phyloP scores from a whole-genome alignment of 495 filamentous ascomycete species.

The Talaromyces thailandensis region DNA sequence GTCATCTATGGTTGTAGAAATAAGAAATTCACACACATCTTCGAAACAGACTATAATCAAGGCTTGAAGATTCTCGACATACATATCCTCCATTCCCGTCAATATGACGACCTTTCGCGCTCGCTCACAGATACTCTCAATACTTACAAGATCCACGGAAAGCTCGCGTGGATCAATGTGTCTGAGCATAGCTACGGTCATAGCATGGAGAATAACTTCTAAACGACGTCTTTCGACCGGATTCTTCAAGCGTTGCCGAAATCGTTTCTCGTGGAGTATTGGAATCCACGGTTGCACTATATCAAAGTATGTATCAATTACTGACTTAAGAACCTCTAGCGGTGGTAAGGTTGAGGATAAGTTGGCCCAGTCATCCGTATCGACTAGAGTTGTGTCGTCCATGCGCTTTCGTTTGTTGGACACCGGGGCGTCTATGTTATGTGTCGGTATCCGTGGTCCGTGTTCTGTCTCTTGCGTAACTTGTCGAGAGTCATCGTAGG shows the following conservation, averaged over 20 bases:
- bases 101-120: slow-evolving; percentile 16
- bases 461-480: background rate
- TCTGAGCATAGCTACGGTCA: background rate
- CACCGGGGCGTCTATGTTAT: background rate
- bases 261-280: slow-evolving; percentile 23
- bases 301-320: slow-evolving; percentile 21
- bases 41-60: slow-evolving; percentile 24
- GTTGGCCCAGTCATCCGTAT: background rate
- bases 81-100: slow-evolving; percentile 23
- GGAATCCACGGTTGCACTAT: slow-evolving; percentile 31
- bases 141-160: background rate
- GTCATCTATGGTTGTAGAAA: background rate
- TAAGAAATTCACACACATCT: slow-evolving; percentile 15
- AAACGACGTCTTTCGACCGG: background rate
- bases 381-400: background rate
- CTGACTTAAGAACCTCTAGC: slow-evolving; percentile 12
- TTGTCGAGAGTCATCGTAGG: background rate
- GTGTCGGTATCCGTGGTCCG: background rate
- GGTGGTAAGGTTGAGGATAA: slow-evolving; percentile 10
- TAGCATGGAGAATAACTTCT: background rate
- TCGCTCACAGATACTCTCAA: background rate
- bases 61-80: slow-evolving; percentile 27
- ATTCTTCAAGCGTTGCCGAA: slow-evolving; percentile 12
- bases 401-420: background rate
- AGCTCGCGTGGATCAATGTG: background rate